These are phyloP conservation scores for Globisporangium yorkense DNA, from an alignment of 352 stramenopile species.

Conservation along the genomic window DNA sequence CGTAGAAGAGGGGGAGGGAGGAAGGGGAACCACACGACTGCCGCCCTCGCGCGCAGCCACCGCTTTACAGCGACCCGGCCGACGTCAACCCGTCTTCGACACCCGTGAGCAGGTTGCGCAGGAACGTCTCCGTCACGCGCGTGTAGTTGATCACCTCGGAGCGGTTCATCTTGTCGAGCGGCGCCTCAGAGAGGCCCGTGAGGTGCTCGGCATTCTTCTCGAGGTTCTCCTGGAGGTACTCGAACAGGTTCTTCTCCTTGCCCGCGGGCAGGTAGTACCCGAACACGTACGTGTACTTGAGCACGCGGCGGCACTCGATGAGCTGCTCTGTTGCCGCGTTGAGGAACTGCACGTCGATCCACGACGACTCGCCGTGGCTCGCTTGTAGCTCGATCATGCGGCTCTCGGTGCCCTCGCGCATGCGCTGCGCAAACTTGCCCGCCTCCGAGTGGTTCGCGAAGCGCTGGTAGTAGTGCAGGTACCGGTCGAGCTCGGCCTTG, in stretches of 20 bases:
- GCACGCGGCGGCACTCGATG: constrained; percentile 96
- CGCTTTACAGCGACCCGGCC: constrained; percentile 14
- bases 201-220: constrained; percentile 93
- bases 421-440: constrained; percentile 96
- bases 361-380: constrained; percentile 86
- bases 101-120: constrained; percentile 86
- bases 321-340: constrained; percentile 95
- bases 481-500: constrained; percentile 97
- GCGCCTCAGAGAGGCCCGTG: constrained; percentile 87
- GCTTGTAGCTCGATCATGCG: constrained; percentile 96
- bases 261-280: constrained; percentile 90
- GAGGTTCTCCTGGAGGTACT: constrained; percentile 92
- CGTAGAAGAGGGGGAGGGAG: neutral
- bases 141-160: constrained; percentile 94
- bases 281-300: constrained; percentile 98
- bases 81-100: constrained; percentile 88
- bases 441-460: constrained; percentile 96
- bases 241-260: constrained; percentile 92
- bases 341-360: constrained; percentile 98
- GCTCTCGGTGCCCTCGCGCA: constrained; percentile 92
- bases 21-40: neutral
- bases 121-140: constrained; percentile 90
- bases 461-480: constrained; percentile 99
- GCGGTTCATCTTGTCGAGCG: constrained; percentile 90
- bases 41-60: no score